Conservation (phyloP, 495 filamentous ascomycete genomes). For the Acidiella bohemica region DNA sequence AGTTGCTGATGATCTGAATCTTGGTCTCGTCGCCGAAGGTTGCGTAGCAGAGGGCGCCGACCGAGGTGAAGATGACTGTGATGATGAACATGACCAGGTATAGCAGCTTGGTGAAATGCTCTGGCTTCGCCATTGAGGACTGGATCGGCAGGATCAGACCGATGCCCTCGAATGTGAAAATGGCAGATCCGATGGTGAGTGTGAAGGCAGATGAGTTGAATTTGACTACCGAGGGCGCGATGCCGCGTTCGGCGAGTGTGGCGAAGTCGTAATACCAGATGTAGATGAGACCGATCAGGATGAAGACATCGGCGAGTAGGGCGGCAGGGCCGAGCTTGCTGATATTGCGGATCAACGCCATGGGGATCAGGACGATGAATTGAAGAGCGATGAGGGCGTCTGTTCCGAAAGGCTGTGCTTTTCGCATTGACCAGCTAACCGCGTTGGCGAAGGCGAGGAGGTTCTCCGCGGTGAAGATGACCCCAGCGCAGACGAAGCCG, state of each 20-base stretch:
- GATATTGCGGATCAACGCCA: slow-evolving; percentile 51
- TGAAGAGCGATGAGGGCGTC: slow-evolving; percentile 42
- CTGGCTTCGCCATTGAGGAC: slow-evolving; percentile 45
- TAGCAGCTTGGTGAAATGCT: slow-evolving; percentile 45
- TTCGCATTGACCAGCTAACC: slow-evolving; percentile 46
- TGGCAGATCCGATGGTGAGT: slow-evolving; percentile 47
- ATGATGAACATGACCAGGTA: slow-evolving; percentile 48
- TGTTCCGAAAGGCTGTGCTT: slow-evolving; percentile 17
- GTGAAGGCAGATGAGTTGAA: slow-evolving; percentile 52
- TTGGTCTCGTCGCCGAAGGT: slow-evolving; percentile 44
- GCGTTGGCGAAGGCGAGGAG: slow-evolving; percentile 43
- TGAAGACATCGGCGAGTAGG: slow-evolving; percentile 47
- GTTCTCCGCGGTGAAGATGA: slow-evolving; percentile 56
- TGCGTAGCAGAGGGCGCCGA: slow-evolving; percentile 51
- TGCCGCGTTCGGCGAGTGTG: slow-evolving; percentile 33
- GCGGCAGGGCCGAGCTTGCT: slow-evolving; percentile 48
- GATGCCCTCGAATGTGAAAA: slow-evolving; percentile 58
- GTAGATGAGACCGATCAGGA: slow-evolving; percentile 48
- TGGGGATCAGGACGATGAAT: slow-evolving; percentile 41
- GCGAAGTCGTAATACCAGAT: slow-evolving; percentile 49
- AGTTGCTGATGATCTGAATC: slow-evolving; percentile 53
- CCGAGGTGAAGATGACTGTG: slow-evolving; percentile 48
- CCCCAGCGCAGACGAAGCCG: slow-evolving; percentile 52
- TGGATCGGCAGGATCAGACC: slow-evolving; percentile 53
- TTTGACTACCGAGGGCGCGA: slow-evolving; percentile 38